phyloP scores from a whole-genome alignment of 768 basidiomycete genomes.

The Mrakia frigida region DNA sequence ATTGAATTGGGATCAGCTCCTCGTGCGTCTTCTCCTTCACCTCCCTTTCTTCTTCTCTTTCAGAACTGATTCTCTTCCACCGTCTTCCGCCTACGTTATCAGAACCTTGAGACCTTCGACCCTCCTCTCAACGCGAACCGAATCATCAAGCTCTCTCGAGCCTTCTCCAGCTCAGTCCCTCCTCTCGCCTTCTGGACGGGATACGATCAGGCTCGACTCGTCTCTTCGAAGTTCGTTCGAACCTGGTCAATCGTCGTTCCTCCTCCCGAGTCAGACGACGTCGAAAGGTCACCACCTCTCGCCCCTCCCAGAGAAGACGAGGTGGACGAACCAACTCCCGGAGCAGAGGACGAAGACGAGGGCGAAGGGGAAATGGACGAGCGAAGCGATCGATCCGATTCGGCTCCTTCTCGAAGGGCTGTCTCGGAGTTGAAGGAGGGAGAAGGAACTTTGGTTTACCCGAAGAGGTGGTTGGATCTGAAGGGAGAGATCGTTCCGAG shows the following conservation, averaged over 20 bases:
- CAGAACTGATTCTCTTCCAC: background rate
- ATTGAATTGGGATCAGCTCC: background rate
- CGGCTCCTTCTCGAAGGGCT: background rate
- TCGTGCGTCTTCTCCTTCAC: background rate
- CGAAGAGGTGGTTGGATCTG: conserved; percentile 25
- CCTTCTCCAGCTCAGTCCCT: background rate
- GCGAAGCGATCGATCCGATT: too few species aligned
- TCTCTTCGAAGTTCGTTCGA: background rate
- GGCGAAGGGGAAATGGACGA: background rate
- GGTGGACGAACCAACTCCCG: background rate
- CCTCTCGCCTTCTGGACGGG: conserved; percentile 28
- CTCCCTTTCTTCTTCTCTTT: background rate
- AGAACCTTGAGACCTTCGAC: background rate
- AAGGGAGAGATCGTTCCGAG: conserved; percentile 1
- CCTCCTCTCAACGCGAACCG: background rate
- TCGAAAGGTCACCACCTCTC: background rate
- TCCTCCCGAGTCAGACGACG: background rate
- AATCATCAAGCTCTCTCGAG: background rate
- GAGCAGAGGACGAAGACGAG: background rate
- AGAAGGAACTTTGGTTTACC: conserved; percentile 12
- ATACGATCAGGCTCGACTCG: conserved; percentile 27
- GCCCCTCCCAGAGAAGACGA: background rate
- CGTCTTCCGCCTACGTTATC: background rate
- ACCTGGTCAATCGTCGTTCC: conserved; percentile 21
- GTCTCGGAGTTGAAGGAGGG: background rate